These are phyloP conservation scores for Taxawa tesnikishii DNA, from an alignment of 2,329 filamentous ascomycete genomes.

Conservation along the genomic window DNA sequence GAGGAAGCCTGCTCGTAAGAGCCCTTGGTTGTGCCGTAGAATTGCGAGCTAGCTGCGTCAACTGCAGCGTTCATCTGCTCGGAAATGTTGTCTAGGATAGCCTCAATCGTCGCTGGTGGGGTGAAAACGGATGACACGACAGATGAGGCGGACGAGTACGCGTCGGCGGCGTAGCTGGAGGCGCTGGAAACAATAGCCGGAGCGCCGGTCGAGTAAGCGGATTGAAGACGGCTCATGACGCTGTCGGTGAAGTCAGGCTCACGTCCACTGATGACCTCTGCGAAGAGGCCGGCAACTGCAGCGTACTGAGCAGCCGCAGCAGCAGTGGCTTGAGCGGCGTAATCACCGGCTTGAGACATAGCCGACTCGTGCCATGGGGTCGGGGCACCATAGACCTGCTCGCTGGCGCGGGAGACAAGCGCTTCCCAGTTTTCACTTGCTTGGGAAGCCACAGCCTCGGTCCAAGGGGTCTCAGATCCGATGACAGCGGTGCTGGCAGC, in stretches of 20 bases:
- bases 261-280: slow-evolving; percentile 63
- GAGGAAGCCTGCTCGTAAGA: slow-evolving; percentile 41
- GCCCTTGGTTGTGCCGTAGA: slow-evolving; percentile 46
- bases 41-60: slow-evolving; percentile 42
- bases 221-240: slow-evolving; percentile 58
- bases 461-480: slow-evolving; percentile 36
- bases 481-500: slow-evolving; percentile 32
- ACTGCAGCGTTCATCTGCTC: slow-evolving; percentile 47
- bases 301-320: slow-evolving; percentile 53
- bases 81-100: slow-evolving; percentile 43
- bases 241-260: slow-evolving; percentile 75
- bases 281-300: slow-evolving; percentile 58
- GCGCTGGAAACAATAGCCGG: slow-evolving; percentile 39
- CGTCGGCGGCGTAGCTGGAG: slow-evolving; percentile 40
- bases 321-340: slow-evolving; percentile 50
- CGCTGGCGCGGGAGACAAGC: slow-evolving; percentile 52
- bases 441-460: slow-evolving; percentile 42
- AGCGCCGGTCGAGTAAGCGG: slow-evolving; percentile 57
- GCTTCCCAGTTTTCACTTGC: slow-evolving; percentile 52
- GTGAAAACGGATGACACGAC: slow-evolving; percentile 40
- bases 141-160: slow-evolving; percentile 33
- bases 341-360: slow-evolving; percentile 41
- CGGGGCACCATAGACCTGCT: slow-evolving; percentile 57
- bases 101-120: slow-evolving; percentile 44
- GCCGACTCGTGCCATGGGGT: slow-evolving; percentile 35